Evolutionary conservation across 2,329 filamentous ascomycete genomes (phyloP), one percentile per base, ranked within the genome.

Genomic region (Fusarium kyushuense): DNA sequence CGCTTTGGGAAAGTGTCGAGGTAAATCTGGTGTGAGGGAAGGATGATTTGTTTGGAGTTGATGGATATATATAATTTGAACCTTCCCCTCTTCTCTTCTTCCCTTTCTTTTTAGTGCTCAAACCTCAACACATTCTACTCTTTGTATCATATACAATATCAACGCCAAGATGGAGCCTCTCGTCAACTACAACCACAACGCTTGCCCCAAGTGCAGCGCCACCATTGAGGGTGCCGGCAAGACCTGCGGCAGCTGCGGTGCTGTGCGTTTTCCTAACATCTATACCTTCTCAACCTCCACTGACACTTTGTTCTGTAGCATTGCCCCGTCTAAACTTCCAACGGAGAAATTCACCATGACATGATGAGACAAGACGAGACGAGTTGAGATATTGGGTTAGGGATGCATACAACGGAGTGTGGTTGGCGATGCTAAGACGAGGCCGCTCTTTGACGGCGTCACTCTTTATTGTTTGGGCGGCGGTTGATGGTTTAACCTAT

Each of bases 181-280:
- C 67, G 76, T 80, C 76, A 78, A 81, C 77, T 63, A 60, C 62
- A 74, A 75, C 76, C 75, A 80, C 74, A 71, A 75, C 58, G 69
- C 75, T 72, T 89, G 86, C 82, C 86, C 86, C 80, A 87, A 85
- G 80, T 89, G 86, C 82, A 83, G 81, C 72, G 79, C 81, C 72
- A 64, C 79, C 74, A 81, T 83, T 71, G 73, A 77, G 46, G 80
- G 80, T 71, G 71, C 73, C 41, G 71, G 72, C 79, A 89, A 89
- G 85, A 82, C 80, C 63, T 89, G 86, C 80, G 72, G 74, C 60
- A 79, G 81, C 59, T 89, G 86, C 79, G 86, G 86, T 57, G 85
- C 86, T 73, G 86, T 89, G 81, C 73, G 86, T 81, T 33, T 33
- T 23, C 12, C 29, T 38, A 14, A 16, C 12, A 3, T 7, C 30